Conservation (phyloP, 768 basidiomycete genomes). For the Leccinum rimulosum region DNA sequence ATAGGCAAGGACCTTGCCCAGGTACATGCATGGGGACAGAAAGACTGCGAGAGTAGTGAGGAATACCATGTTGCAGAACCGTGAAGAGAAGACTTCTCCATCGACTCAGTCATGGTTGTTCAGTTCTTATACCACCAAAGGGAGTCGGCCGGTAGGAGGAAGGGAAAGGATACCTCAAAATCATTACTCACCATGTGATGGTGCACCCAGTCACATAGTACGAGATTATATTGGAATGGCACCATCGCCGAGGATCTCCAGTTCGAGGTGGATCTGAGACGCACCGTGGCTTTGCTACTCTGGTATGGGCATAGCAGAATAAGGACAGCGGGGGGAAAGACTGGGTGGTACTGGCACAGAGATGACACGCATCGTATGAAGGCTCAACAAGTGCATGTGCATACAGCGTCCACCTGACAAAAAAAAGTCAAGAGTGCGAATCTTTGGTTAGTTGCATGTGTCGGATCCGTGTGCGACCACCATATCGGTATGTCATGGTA, state of each 20-base stretch:
- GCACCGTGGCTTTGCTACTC: conserved; percentile 4
- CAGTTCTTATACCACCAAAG: conserved; percentile 20
- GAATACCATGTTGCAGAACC: conserved; percentile 11
- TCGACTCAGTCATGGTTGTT: background rate
- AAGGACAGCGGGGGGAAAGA: background rate
- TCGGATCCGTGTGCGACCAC: conserved; percentile 2
- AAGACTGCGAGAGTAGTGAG: conserved; percentile 1
- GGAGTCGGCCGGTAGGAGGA: background rate
- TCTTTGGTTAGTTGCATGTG: conserved; percentile 10
- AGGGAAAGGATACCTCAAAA: background rate
- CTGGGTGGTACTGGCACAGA: background rate
- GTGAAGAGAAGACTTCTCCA: conserved; percentile 1
- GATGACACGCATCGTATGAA: background rate
- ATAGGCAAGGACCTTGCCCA: conserved; percentile 39
- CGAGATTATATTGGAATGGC: conserved; percentile 13
- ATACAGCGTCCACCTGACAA: conserved; percentile 17
- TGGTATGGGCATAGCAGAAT: conserved; percentile 9
- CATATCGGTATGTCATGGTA: conserved; percentile 6
- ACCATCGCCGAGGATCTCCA: conserved; percentile 7
- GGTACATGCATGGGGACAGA: conserved; percentile 4
- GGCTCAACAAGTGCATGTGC: conserved; percentile 11
- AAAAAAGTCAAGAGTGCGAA: background rate
- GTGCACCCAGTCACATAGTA: conserved; percentile 3
- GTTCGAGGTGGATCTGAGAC: conserved; percentile 1
- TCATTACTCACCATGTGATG: conserved; percentile 10